Evolutionary conservation across 768 basidiomycete species (phyloP).

Genomic region (Hypholoma sublateritium): DNA sequence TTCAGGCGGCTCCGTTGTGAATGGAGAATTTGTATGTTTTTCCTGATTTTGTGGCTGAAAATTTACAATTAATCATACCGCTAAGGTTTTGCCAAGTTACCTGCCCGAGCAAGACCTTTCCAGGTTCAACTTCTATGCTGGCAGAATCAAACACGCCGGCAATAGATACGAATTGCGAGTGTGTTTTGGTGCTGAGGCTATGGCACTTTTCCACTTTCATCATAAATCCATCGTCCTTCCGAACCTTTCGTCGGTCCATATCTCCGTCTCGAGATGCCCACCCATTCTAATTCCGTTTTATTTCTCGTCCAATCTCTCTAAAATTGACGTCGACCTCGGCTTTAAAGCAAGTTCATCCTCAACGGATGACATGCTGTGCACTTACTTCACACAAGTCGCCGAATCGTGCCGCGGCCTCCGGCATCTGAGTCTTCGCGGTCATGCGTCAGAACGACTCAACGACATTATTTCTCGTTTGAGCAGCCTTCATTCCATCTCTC

Average conservation of each 20-base stretch:
- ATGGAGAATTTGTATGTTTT: constrained; percentile 34
- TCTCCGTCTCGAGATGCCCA: constrained; percentile 26
- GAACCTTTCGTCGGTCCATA: constrained; percentile 26
- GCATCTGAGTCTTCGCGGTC: constrained; percentile 40
- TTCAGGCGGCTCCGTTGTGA: constrained; percentile 23
- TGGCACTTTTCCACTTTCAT: not conserved
- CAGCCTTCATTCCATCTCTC: constrained; percentile 34
- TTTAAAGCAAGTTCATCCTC: constrained; percentile 27
- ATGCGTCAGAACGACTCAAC: constrained; percentile 27
- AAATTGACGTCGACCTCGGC: constrained; percentile 40
- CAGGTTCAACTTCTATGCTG: constrained; percentile 32
- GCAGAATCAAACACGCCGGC: constrained; percentile 35
- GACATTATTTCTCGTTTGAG: constrained; percentile 30
- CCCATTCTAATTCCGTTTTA: constrained; percentile 28
- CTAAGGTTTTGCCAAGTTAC: constrained; percentile 1
- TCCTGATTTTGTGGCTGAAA: not conserved
- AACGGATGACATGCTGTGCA: constrained; percentile 19
- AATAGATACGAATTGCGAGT: constrained; percentile 25
- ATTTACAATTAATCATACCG: not conserved
- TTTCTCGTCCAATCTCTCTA: constrained; percentile 31
- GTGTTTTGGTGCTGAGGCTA: not conserved
- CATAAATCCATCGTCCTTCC: constrained; percentile 18
- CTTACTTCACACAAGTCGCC: constrained; percentile 28
- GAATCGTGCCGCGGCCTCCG: constrained; percentile 30
- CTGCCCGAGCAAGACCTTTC: constrained; percentile 19